phyloP scores from a whole-genome alignment of 2,329 filamentous ascomycete species.

The Aspergillus pseudotamarii region DNA sequence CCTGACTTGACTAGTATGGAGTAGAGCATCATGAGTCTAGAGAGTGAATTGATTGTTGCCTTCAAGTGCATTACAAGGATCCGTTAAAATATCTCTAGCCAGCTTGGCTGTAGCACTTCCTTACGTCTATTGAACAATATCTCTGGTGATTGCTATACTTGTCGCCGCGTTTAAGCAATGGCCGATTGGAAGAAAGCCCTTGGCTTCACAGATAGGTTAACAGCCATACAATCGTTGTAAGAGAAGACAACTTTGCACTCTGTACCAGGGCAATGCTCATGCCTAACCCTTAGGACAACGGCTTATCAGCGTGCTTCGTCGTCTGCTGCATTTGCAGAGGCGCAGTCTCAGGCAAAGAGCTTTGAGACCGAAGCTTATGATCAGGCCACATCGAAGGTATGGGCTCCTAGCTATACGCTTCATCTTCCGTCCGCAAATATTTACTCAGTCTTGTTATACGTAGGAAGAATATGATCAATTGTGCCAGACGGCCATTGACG shows the following conservation, averaged over 20 bases:
- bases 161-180: not conserved
- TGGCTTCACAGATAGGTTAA: constrained; percentile 63
- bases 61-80: not conserved
- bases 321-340: constrained; percentile 50
- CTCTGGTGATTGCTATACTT: not conserved
- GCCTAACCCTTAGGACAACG: constrained; percentile 43
- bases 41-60: not conserved
- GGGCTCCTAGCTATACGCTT: constrained; percentile 9
- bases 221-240: constrained; percentile 65
- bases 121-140: not conserved
- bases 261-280: not conserved
- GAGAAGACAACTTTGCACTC: constrained; percentile 26
- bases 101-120: not conserved
- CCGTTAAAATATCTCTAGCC: not conserved
- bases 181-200: constrained; percentile 55
- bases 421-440: not conserved
- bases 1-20: not conserved
- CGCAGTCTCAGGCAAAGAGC: constrained; percentile 62
- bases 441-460: constrained; percentile 8
- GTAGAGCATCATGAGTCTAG: not conserved
- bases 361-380: constrained; percentile 58
- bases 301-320: constrained; percentile 52
- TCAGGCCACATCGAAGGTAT: constrained; percentile 41
- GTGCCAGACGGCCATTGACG: constrained; percentile 43
- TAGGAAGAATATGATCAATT: constrained; percentile 61